Conservation (phyloP, 2,329 filamentous ascomycete genomes). For the Graphiopsis chlorocephala region DNA sequence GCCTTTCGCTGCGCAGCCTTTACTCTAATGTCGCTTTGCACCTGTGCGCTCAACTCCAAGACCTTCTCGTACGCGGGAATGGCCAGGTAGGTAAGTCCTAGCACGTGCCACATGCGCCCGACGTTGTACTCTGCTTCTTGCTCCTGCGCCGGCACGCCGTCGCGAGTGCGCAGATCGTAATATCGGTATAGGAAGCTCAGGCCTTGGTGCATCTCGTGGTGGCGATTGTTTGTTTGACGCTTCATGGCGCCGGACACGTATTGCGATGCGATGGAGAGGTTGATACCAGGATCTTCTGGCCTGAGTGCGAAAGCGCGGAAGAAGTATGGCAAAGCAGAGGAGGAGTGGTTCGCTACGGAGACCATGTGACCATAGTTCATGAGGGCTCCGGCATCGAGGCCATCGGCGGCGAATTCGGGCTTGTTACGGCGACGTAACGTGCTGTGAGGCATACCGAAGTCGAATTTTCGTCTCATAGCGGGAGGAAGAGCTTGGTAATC, state of each 20-base stretch:
- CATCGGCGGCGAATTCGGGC: slow-evolving; percentile 29
- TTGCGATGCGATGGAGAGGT: slow-evolving; percentile 75
- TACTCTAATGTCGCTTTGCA: slow-evolving; percentile 36
- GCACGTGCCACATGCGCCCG: slow-evolving; percentile 69
- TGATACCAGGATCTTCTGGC: slow-evolving; percentile 72
- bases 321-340: slow-evolving; percentile 84
- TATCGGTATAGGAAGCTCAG: slow-evolving; percentile 77
- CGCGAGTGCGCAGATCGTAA: slow-evolving; percentile 55
- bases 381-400: slow-evolving; percentile 74
- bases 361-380: slow-evolving; percentile 89
- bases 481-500: slow-evolving; percentile 65
- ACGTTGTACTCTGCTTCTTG: slow-evolving; percentile 81
- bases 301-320: slow-evolving; percentile 65
- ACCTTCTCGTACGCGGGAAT: slow-evolving; percentile 67
- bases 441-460: slow-evolving; percentile 41
- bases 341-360: slow-evolving; percentile 78
- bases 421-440: slow-evolving; percentile 33
- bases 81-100: slow-evolving; percentile 71
- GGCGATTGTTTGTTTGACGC: slow-evolving; percentile 82
- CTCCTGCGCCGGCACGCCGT: slow-evolving; percentile 35
- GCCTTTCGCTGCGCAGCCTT: slow-evolving; percentile 33
- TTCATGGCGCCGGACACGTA: slow-evolving; percentile 91
- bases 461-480: slow-evolving; percentile 45
- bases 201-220: slow-evolving; percentile 82
- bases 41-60: slow-evolving; percentile 49